A percentile compares a stretch with the other conserved stretches of the same genome.
Evolutionary conservation across 169 alveolate species (phyloP).

Genomic region (Plasmodium gonderi): DNA sequence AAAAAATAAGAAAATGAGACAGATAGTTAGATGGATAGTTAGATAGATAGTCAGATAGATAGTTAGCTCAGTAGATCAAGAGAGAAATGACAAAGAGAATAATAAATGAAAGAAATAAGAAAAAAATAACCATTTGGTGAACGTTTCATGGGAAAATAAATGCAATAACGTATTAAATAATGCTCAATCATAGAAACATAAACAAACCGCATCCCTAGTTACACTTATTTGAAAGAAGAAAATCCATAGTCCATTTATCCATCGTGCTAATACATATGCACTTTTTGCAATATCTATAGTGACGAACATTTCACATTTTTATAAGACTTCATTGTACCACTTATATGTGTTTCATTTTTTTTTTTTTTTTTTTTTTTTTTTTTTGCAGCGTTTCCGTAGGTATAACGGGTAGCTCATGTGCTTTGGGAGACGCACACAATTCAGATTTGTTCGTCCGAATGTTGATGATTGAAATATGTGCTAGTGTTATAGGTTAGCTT

Average conservation of each 20-base stretch:
- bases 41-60: too few species aligned
- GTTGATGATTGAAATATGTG: constrained; percentile 98
- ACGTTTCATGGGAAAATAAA: too few species aligned
- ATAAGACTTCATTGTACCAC: neutral
- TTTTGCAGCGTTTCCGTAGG: constrained; percentile 96
- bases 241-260: too few species aligned
- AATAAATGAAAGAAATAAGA: too few species aligned
- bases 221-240: too few species aligned
- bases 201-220: neutral
- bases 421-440: constrained; percentile 99
- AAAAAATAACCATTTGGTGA: too few species aligned
- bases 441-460: constrained; percentile 99
- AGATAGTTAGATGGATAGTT: too few species aligned
- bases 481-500: constrained; percentile 96
- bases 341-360: neutral
- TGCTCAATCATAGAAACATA: neutral
- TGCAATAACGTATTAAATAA: neutral
- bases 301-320: too few species aligned
- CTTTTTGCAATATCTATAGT: too few species aligned
- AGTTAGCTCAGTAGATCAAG: neutral
- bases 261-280: too few species aligned
- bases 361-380: neutral
- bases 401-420: constrained; percentile 99
- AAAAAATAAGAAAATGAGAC: neutral
- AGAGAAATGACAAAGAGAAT: neutral